phyloP scores from a whole-genome alignment of 2,329 filamentous ascomycete species.

The Aureobasidium vineae region DNA sequence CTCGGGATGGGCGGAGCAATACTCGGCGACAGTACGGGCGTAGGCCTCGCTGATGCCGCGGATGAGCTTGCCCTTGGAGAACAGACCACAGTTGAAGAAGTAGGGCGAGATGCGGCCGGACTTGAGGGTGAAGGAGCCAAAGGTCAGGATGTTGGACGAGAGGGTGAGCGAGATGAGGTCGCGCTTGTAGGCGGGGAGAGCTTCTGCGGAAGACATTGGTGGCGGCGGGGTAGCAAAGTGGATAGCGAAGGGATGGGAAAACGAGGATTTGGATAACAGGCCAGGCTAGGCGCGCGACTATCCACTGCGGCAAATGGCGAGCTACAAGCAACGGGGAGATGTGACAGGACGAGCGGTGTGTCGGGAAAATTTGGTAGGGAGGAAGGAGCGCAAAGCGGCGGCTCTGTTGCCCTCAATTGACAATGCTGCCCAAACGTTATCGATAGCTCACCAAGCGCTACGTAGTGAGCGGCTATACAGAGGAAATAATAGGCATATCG shows the following conservation, averaged over 20 bases:
- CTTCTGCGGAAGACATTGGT: conserved; percentile 28
- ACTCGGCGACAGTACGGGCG: conserved; percentile 58
- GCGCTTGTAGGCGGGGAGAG: conserved; percentile 60
- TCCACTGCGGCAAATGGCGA: conserved; percentile 22
- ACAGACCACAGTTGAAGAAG: conserved; percentile 95
- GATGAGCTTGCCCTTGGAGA: conserved; percentile 77
- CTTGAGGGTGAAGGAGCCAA: conserved; percentile 86
- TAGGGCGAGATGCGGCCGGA: conserved; percentile 88
- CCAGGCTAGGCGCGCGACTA: conserved; percentile 22
- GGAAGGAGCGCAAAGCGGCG: background rate
- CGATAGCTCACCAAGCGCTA: conserved; percentile 7
- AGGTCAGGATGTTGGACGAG: conserved; percentile 68
- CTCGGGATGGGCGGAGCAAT: conserved; percentile 54
- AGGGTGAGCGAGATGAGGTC: conserved; percentile 70
- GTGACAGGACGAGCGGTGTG: conserved; percentile 20
- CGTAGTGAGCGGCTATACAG: conserved; percentile 11
- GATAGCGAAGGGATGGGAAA: conserved; percentile 22
- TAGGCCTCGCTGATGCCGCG: conserved; percentile 78
- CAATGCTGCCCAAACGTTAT: conserved; percentile 16
- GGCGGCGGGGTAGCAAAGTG: conserved; percentile 25
- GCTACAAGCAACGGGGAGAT: conserved; percentile 14
- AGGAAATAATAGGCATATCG: background rate
- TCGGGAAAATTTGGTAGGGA: background rate
- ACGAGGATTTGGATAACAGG: conserved; percentile 8
- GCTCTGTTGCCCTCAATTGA: background rate